A percentile compares a stretch with the other conserved stretches of the same genome.
These are phyloP conservation scores for Escallonia rubra DNA, from an alignment of 129 eudicot genomes.

Conservation along the genomic window DNA sequence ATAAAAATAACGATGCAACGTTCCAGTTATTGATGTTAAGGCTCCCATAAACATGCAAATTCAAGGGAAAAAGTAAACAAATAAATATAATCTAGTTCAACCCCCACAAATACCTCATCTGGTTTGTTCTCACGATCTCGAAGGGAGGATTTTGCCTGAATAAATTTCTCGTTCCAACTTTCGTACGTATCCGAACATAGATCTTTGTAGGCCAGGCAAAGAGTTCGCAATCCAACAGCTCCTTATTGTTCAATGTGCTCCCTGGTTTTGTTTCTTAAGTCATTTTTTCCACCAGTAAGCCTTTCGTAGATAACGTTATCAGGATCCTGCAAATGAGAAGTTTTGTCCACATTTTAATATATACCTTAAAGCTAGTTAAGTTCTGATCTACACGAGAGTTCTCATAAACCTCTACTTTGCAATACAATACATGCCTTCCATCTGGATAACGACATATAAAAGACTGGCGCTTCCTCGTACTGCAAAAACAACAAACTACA, in stretches of 20 bases:
- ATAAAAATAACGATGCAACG: no score
- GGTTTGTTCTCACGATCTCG: slow-evolving; percentile 90
- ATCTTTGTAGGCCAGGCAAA: slow-evolving; percentile 85
- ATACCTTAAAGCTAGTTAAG: slow-evolving; percentile 1
- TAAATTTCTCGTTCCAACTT: slow-evolving; percentile 89
- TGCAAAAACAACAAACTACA: slow-evolving; percentile 20
- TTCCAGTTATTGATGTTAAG: no score
- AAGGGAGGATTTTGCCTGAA: slow-evolving; percentile 87
- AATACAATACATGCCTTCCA: slow-evolving; percentile 93
- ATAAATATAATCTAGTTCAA: no score
- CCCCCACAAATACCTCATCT: slow-evolving; percentile 85
- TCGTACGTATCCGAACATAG: slow-evolving; percentile 69
- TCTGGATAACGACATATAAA: slow-evolving; percentile 89
- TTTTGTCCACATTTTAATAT: slow-evolving; percentile 21
- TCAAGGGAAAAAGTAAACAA: no score
- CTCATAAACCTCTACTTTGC: slow-evolving; percentile 54
- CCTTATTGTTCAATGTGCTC: slow-evolving; percentile 93
- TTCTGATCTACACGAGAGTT: not conserved
- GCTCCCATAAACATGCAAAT: no score
- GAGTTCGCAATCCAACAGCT: slow-evolving; percentile 91
- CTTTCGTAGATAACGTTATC: slow-evolving; percentile 93
- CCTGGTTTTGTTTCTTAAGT: slow-evolving; percentile 57
- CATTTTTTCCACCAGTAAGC: slow-evolving; percentile 62
- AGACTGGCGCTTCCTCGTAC: slow-evolving; percentile 99
- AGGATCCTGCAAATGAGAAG: slow-evolving; percentile 62